Percentiles rank a stretch among this genome's conserved stretches.
phyloP scores from a whole-genome alignment of 768 basidiomycete species.

The Atractiella rhizophila region DNA sequence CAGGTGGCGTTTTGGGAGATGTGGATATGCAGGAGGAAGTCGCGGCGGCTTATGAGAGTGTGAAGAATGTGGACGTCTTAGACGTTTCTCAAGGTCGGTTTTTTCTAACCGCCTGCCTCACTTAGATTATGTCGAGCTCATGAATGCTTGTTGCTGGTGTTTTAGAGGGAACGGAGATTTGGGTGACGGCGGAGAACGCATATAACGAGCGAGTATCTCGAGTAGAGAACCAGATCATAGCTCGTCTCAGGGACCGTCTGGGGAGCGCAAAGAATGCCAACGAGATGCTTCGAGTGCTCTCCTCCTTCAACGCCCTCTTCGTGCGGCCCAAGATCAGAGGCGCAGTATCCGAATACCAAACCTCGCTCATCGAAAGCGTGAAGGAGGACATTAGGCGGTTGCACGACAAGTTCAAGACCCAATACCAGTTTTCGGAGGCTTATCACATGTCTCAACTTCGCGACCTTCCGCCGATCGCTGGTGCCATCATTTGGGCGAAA shows the following conservation, averaged over 20 bases:
- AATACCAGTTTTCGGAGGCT: conserved; percentile 67
- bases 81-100: conserved; percentile 68
- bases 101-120: background rate
- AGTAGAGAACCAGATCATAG: conserved; percentile 97
- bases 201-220: conserved; percentile 93
- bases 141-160: conserved; percentile 1
- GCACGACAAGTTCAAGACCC: conserved; percentile 94
- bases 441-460: conserved; percentile 86
- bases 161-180: conserved; percentile 83
- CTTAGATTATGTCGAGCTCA: background rate
- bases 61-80: conserved; percentile 85
- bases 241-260: conserved; percentile 62
- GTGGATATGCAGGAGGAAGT: conserved; percentile 98
- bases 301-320: conserved; percentile 90
- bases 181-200: conserved; percentile 87
- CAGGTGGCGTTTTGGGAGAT: conserved; percentile 27
- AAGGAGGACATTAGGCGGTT: conserved; percentile 91
- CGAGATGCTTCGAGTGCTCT: conserved; percentile 98
- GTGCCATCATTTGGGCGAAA: conserved; percentile 95
- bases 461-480: conserved; percentile 90
- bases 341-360: conserved; percentile 97
- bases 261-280: conserved; percentile 92
- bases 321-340: conserved; percentile 81
- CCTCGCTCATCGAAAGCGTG: conserved; percentile 90
- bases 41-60: conserved; percentile 81